These are phyloP conservation scores for Penicillium thymicola DNA, from an alignment of 2,329 filamentous ascomycete genomes.

Conservation along the genomic window DNA sequence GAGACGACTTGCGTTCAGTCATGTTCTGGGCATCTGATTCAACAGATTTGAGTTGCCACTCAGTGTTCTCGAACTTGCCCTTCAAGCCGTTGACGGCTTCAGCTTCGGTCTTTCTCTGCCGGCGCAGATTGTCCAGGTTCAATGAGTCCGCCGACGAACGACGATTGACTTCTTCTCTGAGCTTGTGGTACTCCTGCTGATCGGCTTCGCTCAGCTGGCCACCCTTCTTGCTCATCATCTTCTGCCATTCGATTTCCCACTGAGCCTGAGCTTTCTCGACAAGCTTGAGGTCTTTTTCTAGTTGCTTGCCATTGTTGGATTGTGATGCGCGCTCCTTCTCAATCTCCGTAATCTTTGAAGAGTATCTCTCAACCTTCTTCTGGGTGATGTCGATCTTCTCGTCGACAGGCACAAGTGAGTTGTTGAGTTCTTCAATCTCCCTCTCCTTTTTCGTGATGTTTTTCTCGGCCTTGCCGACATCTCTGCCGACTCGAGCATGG, in stretches of 20 bases:
- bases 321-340: constrained; percentile 74
- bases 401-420: constrained; percentile 80
- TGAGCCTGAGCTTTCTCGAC: constrained; percentile 88
- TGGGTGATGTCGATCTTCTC: constrained; percentile 83
- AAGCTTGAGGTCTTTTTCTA: constrained; percentile 73
- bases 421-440: constrained; percentile 81
- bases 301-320: constrained; percentile 63
- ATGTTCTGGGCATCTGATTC: constrained; percentile 68
- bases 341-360: constrained; percentile 66
- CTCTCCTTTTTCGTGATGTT: constrained; percentile 82
- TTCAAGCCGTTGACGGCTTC: constrained; percentile 86
- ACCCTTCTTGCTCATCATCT: constrained; percentile 80
- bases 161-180: constrained; percentile 80
- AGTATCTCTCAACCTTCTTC: constrained; percentile 65
- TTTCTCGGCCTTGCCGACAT: constrained; percentile 78
- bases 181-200: constrained; percentile 80
- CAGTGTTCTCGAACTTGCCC: constrained; percentile 76
- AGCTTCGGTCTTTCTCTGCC: constrained; percentile 86
- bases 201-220: constrained; percentile 81
- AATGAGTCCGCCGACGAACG: constrained; percentile 76
- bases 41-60: constrained; percentile 70
- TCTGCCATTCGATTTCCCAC: constrained; percentile 84
- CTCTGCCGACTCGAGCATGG: constrained; percentile 72
- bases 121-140: constrained; percentile 79
- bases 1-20: constrained; percentile 63